A percentile compares a stretch with the other conserved stretches of the same genome.
Conservation (phyloP, 768 basidiomycete species). For the Solioccasus polychromus region DNA sequence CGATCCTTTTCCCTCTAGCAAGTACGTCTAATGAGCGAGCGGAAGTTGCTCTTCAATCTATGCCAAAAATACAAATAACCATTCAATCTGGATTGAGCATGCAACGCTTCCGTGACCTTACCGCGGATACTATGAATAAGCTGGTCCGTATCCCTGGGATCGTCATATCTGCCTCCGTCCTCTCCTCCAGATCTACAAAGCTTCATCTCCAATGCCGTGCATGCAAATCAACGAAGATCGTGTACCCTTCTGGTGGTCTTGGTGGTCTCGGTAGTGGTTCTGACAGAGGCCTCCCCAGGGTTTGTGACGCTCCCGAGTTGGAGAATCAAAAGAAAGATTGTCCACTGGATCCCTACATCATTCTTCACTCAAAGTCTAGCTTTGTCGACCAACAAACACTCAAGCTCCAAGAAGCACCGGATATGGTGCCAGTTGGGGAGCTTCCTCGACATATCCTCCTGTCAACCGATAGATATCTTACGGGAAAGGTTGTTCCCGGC, state of each 20-base stretch:
- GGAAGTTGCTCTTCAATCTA: constrained; percentile 45
- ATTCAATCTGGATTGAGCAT: constrained; percentile 89
- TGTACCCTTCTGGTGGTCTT: constrained; percentile 74
- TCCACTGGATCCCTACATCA: constrained; percentile 92
- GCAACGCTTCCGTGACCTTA: constrained; percentile 89
- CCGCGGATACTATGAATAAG: constrained; percentile 92
- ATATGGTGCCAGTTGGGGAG: constrained; percentile 99
- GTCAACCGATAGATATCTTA: constrained; percentile 86
- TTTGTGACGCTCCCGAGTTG: constrained; percentile 77
- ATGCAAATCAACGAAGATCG: constrained; percentile 75
- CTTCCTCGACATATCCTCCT: constrained; percentile 93
- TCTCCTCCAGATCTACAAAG: constrained; percentile 90
- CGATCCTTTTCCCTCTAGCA: constrained; percentile 80
- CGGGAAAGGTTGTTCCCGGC: constrained; percentile 92
- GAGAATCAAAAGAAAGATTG: constrained; percentile 93
- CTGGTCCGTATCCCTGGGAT: constrained; percentile 94
- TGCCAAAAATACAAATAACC: constrained; percentile 82
- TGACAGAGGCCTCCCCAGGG: constrained; percentile 80
- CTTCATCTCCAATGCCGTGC: constrained; percentile 91
- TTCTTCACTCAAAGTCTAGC: constrained; percentile 89
- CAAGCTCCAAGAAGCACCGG: constrained; percentile 97
- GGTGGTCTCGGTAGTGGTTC: constrained; percentile 87
- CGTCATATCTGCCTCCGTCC: constrained; percentile 93
- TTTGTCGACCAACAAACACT: constrained; percentile 96
- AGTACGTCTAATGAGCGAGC: constrained; percentile 42